phyloP scores from a whole-genome alignment of 768 basidiomycete genomes.

The Gautieria morchelliformis region DNA sequence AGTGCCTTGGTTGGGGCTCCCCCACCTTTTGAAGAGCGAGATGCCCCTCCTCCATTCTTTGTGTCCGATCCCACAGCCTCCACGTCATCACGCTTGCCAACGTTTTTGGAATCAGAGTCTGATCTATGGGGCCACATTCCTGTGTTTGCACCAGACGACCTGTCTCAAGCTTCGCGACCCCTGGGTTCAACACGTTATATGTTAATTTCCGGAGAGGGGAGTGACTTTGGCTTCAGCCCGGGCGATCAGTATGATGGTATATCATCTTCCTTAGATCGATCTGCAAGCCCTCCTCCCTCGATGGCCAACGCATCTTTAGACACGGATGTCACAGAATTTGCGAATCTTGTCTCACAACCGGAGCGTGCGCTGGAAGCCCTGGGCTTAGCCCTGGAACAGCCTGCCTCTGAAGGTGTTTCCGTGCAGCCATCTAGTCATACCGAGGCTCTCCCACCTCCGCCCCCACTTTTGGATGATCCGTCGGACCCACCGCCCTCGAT shows the following conservation, averaged over 20 bases:
- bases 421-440: conserved; percentile 16
- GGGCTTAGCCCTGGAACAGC: conserved; percentile 47
- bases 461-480: conserved; percentile 78
- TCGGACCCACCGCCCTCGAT: conserved; percentile 84
- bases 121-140: conserved; percentile 60
- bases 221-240: conserved; percentile 60
- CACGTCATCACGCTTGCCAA: conserved; percentile 52
- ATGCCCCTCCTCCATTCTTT: conserved; percentile 66
- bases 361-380: conserved; percentile 47
- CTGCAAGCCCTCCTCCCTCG: conserved; percentile 64
- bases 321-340: conserved; percentile 57
- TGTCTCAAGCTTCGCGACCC: conserved; percentile 23
- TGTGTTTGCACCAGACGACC: conserved; percentile 24
- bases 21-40: conserved; percentile 79
- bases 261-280: conserved; percentile 52
- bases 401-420: conserved; percentile 23
- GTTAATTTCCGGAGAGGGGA: conserved; percentile 62
- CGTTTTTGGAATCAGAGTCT: conserved; percentile 72
- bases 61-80: conserved; percentile 30
- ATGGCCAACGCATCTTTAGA: conserved; percentile 68
- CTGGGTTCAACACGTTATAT: conserved; percentile 20
- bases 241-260: conserved; percentile 78
- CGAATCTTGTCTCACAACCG: conserved; percentile 41
- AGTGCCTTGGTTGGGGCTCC: conserved; percentile 56
- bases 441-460: conserved; percentile 58